phyloP scores from a whole-genome alignment of 2,329 filamentous ascomycete species.

The Sarocladium kiliense region DNA sequence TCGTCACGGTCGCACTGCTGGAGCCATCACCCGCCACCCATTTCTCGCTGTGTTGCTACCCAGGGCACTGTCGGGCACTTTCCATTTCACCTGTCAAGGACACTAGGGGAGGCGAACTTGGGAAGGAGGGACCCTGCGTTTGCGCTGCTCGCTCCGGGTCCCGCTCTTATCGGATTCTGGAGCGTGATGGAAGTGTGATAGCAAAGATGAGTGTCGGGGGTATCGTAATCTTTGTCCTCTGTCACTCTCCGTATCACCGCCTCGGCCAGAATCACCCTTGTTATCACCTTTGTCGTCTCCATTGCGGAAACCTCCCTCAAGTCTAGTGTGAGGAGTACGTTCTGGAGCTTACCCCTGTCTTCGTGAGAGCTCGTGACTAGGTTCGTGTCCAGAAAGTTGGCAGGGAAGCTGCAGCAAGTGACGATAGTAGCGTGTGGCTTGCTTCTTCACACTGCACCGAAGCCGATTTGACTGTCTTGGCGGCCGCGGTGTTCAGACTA shows the following conservation, averaged over 20 bases:
- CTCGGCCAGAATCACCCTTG: background rate
- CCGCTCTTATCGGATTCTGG: background rate
- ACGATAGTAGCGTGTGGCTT: constrained; percentile 7
- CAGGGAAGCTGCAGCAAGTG: background rate
- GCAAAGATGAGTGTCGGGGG: background rate
- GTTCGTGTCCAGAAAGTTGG: constrained; percentile 6
- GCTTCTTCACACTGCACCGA: background rate
- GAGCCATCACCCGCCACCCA: background rate
- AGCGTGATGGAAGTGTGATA: background rate
- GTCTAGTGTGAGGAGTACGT: background rate
- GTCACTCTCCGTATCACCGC: background rate
- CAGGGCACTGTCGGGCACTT: too few species aligned
- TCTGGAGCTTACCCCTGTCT: background rate
- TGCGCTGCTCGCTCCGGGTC: background rate
- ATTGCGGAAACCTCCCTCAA: background rate
- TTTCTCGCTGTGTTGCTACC: background rate
- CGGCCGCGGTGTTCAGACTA: background rate
- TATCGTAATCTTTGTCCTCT: too few species aligned
- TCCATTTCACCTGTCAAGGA: background rate
- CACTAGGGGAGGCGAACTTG: background rate
- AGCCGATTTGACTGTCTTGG: constrained; percentile 3
- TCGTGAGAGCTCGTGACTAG: background rate
- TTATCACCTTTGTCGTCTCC: background rate
- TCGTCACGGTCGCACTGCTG: background rate
- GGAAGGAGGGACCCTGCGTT: background rate